Evolutionary conservation across 345 rosid species (phyloP).

Genomic region (Syzygium aqueum): DNA sequence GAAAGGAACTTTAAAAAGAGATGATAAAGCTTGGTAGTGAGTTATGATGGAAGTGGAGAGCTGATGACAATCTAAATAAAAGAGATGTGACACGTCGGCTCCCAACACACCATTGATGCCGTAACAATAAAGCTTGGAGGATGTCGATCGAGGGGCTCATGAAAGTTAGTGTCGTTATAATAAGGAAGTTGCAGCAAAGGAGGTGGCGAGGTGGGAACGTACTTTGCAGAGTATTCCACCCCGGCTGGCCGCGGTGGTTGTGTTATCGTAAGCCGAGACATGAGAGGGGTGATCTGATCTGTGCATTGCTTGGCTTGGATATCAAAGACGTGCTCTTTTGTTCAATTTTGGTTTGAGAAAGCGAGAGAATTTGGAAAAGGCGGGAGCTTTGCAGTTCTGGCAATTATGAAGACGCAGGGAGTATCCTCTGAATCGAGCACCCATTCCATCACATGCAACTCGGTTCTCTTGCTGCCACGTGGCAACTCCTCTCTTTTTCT

Average conservation of each 20-base stretch:
- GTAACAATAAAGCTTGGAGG: conserved; percentile 27
- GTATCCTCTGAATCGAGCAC: no score
- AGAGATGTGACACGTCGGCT: no score
- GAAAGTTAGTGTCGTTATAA: conserved; percentile 26
- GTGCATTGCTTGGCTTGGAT: no score
- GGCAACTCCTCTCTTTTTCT: no score
- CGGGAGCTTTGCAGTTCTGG: no score
- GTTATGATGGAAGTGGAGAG: neutral
- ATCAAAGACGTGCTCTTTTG: no score
- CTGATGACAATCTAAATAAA: neutral
- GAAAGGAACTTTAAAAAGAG: neutral
- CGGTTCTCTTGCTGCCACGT: no score
- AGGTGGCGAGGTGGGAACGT: conserved; percentile 4
- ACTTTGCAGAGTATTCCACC: conserved; percentile 7
- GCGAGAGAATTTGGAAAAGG: no score
- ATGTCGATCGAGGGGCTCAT: conserved; percentile 13
- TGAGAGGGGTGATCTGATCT: no score
- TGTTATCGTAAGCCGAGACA: neutral
- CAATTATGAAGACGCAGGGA: no score
- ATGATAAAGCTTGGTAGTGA: neutral
- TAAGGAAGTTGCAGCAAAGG: conserved; percentile 9
- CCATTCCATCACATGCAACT: no score
- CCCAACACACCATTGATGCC: conserved; percentile 12
- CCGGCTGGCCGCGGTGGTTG: conserved; percentile 3
- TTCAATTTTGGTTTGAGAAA: no score